A percentile compares a stretch with the other conserved stretches of the same genome.
These are phyloP conservation scores for Solanum sejunctum DNA, from an alignment of 257 asterid species.

Conservation along the genomic window DNA sequence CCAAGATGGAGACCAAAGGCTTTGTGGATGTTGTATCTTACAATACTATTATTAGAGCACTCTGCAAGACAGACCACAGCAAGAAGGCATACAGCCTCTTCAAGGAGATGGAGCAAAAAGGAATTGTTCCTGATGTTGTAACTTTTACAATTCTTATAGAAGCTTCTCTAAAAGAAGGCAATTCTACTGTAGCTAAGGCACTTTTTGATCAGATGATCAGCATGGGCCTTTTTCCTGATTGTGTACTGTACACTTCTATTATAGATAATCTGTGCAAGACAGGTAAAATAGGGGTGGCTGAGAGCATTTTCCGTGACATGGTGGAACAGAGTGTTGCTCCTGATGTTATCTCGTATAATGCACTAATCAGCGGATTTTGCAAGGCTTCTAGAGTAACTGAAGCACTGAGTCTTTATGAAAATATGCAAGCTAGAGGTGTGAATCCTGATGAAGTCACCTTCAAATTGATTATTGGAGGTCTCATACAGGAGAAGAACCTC, in stretches of 20 bases:
- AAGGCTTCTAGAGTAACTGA: slow-evolving; percentile 50
- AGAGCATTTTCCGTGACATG: slow-evolving; percentile 50
- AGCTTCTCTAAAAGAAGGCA: slow-evolving; percentile 60
- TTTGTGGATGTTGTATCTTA: slow-evolving; percentile 74
- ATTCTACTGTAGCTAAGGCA: slow-evolving; percentile 36
- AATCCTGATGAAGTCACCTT: slow-evolving; percentile 76
- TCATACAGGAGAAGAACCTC: slow-evolving; percentile 53
- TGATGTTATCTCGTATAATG: slow-evolving; percentile 68
- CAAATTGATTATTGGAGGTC: slow-evolving; percentile 62
- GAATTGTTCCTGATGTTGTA: slow-evolving; percentile 59
- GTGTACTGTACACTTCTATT: slow-evolving; percentile 54
- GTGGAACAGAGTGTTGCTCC: slow-evolving; percentile 54
- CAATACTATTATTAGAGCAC: slow-evolving; percentile 62
- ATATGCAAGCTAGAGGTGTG: slow-evolving; percentile 54
- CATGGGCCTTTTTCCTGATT: slow-evolving; percentile 46
- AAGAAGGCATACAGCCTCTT: slow-evolving; percentile 52
- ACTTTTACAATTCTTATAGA: slow-evolving; percentile 72
- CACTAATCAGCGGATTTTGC: slow-evolving; percentile 67
- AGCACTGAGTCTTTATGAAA: slow-evolving; percentile 58
- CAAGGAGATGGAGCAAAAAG: slow-evolving; percentile 66
- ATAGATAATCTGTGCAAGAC: slow-evolving; percentile 59
- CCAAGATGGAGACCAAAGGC: slow-evolving; percentile 67
- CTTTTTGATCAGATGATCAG: slow-evolving; percentile 67
- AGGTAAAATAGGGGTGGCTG: slow-evolving; percentile 50
- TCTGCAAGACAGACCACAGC: slow-evolving; percentile 45